A percentile compares a stretch with the other conserved stretches of the same genome.
Evolutionary conservation across 2,329 filamentous ascomycete genomes (phyloP).

Genomic region (Epichloe elymi): DNA sequence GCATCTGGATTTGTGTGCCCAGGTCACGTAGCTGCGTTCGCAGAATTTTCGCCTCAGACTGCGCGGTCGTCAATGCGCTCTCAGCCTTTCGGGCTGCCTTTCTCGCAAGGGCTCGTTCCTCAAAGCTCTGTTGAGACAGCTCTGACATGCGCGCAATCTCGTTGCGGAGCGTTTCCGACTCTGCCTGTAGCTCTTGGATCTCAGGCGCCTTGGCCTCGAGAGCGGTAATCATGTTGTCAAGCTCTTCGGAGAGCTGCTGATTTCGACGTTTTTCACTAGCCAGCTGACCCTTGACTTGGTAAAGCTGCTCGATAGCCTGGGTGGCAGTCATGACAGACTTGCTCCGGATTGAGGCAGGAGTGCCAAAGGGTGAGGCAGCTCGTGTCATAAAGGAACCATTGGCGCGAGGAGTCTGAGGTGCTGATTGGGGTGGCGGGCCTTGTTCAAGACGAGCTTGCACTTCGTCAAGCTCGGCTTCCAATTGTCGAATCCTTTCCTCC

Average conservation of each 20-base stretch:
- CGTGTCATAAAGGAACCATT: slow-evolving; percentile 43
- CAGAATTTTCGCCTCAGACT: slow-evolving; percentile 63
- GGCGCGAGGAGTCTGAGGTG: slow-evolving; percentile 46
- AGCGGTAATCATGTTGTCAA: slow-evolving; percentile 77
- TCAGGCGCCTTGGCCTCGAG: slow-evolving; percentile 80
- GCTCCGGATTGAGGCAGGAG: slow-evolving; percentile 42
- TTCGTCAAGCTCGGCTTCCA: slow-evolving; percentile 41
- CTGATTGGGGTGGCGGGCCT: slow-evolving; percentile 29
- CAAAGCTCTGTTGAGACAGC: slow-evolving; percentile 68
- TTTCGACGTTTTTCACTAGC: slow-evolving; percentile 61
- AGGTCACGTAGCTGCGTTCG: slow-evolving; percentile 81
- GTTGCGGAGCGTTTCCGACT: slow-evolving; percentile 65
- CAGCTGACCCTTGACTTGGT: slow-evolving; percentile 58
- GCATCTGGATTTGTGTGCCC: slow-evolving; percentile 77
- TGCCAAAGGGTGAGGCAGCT: slow-evolving; percentile 48
- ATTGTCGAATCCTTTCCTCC: slow-evolving; percentile 34
- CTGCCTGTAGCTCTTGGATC: slow-evolving; percentile 69
- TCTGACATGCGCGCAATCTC: slow-evolving; percentile 78
- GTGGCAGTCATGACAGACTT: slow-evolving; percentile 46
- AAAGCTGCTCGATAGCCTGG: slow-evolving; percentile 51
- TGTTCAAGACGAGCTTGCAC: slow-evolving; percentile 36
- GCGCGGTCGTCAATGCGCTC: slow-evolving; percentile 49
- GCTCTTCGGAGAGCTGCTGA: slow-evolving; percentile 58
- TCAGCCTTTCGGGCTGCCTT: slow-evolving; percentile 71
- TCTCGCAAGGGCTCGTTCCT: slow-evolving; percentile 65